A percentile compares a stretch with the other conserved stretches of the same genome.
phyloP scores from a whole-genome alignment of 140 eudicot genomes.

The Artemisia princeps region DNA sequence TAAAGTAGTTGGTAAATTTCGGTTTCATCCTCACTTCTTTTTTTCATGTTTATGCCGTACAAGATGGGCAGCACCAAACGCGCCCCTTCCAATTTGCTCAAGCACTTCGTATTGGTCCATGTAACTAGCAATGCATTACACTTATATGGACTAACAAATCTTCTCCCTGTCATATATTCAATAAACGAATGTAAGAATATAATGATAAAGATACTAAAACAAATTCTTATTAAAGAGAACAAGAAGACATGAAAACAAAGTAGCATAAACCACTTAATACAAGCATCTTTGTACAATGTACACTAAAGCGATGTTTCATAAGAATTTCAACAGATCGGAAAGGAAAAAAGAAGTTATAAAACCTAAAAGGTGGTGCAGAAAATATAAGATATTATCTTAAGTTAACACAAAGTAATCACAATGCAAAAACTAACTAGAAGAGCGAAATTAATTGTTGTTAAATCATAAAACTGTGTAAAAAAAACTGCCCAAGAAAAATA shows the following conservation, averaged over 20 bases:
- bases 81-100: conserved; percentile 95
- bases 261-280: conserved; percentile 14
- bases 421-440: neutral
- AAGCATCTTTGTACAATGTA: conserved; percentile 1
- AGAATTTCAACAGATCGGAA: conserved; percentile 8
- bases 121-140: conserved; percentile 29
- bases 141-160: conserved; percentile 15
- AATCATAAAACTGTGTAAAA: conserved; percentile 1
- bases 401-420: neutral
- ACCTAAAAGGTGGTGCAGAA: neutral
- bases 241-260: conserved; percentile 10
- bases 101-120: conserved; percentile 95
- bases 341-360: conserved; percentile 1
- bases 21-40: conserved; percentile 61
- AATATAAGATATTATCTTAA: neutral
- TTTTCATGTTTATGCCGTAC: conserved; percentile 93
- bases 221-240: conserved; percentile 11
- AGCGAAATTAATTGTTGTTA: neutral
- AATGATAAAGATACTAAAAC: conserved; percentile 6
- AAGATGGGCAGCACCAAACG: conserved; percentile 90
- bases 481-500: conserved; percentile 4
- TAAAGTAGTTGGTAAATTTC: neutral
- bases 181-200: conserved; percentile 18
- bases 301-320: neutral
- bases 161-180: conserved; percentile 22